Evolutionary conservation across 805 yeast species (phyloP), one percentile per base, ranked within the genome.

Genomic region (Starmerella stigmatis): DNA sequence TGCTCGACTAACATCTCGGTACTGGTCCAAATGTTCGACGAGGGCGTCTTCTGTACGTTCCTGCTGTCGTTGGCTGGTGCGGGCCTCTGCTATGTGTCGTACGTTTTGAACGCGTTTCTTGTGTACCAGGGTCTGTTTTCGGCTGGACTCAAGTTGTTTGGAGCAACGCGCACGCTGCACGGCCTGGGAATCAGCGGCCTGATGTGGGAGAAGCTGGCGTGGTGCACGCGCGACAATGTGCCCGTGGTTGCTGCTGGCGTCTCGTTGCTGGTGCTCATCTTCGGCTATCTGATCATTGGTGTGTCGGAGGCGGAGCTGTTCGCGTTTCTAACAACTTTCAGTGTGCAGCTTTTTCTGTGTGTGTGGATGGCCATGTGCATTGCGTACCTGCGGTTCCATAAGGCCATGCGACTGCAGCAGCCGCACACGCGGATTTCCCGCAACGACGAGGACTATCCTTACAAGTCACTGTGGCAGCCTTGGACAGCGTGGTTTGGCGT

Each of bases 351-450:
- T 13, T 23, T 30, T n/a, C n/a, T 40, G 13, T 61, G 84, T 26
- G 82, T 80, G 32, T 84, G 94, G 94, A 60, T 67, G 53, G 79
- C 81, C 2, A 72, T 79, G 72, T 76, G 81, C 55, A 56, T 76
- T 22, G 70, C 85, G 3, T 79, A 68, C 56, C 56, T 79, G 29
- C 61, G 86, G 44, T 80, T 78, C 55, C 75, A 71, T 58, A 72
- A 68, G 50, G 86, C 83, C 0, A 60, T 80, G 48, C 68, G 71
- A 48, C 60, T 64, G 42, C 63, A 85, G 41, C 28, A 41, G 34
- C 34, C 41, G 12, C 39, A 30, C n/a, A 78, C 79, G 0, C 83
- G 76, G 55, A 74, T 79, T 36, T 69, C 75, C 43, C 68, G 86
- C 53, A 71, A 74, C 54, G 80, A 75, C 56, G 70, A 73, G n/a